Conservation (phyloP, 2,329 filamentous ascomycete genomes). For the Sordariomycetes sp. region DNA sequence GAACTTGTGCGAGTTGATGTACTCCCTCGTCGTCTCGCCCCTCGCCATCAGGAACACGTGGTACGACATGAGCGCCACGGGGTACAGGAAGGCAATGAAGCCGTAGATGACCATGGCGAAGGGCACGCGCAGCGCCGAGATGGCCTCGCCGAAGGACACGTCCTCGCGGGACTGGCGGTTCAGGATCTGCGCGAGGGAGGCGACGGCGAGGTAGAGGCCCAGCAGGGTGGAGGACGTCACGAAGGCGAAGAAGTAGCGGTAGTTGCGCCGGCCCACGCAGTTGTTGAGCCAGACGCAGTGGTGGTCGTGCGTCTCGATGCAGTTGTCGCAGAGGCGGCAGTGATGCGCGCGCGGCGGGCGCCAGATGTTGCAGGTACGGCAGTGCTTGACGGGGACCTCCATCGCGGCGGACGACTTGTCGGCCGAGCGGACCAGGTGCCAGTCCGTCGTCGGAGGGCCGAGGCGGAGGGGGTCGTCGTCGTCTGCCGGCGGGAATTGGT, state of each 20-base stretch:
- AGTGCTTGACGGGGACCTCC: conserved; percentile 97
- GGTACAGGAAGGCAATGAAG: conserved; percentile 65
- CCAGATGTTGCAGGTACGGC: conserved; percentile 96
- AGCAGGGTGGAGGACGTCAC: conserved; percentile 71
- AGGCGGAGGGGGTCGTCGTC: conserved; percentile 72
- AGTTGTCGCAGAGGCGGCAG: conserved; percentile 94
- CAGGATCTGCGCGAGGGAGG: conserved; percentile 71
- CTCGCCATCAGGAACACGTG: conserved; percentile 85
- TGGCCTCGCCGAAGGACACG: conserved; percentile 57
- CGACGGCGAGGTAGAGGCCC: conserved; percentile 62
- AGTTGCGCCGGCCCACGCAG: conserved; percentile 92
- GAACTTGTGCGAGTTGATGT: conserved; percentile 94
- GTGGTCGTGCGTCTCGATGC: conserved; percentile 93
- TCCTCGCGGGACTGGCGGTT: conserved; percentile 55
- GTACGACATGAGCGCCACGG: conserved; percentile 73
- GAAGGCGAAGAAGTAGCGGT: conserved; percentile 95
- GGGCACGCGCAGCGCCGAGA: conserved; percentile 62
- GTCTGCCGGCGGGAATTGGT: conserved; percentile 69
- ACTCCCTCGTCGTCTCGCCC: conserved; percentile 92
- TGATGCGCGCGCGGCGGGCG: conserved; percentile 91
- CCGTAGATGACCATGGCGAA: conserved; percentile 87
- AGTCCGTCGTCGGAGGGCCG: conserved; percentile 82
- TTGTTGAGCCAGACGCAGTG: conserved; percentile 99
- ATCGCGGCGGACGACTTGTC: conserved; percentile 71
- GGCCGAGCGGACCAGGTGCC: conserved; percentile 80